These are phyloP conservation scores for Trichoderma koningii DNA, from an alignment of 2,329 filamentous ascomycete genomes.

Conservation along the genomic window DNA sequence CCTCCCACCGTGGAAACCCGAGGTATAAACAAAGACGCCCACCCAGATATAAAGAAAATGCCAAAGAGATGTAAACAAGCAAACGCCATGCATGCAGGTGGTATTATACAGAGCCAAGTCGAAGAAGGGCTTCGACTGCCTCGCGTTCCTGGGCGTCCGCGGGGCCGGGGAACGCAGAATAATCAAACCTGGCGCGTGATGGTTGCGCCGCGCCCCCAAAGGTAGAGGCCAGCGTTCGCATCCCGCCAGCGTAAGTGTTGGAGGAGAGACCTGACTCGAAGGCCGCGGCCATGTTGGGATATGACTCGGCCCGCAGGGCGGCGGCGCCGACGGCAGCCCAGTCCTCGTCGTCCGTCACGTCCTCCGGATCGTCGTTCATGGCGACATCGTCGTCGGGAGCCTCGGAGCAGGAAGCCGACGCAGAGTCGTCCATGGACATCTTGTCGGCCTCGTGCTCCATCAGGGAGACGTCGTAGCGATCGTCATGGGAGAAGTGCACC, in stretches of 20 bases:
- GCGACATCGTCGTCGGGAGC: slow-evolving; percentile 66
- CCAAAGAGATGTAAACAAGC: slow-evolving; percentile 2
- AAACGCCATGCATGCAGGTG: slow-evolving; percentile 59
- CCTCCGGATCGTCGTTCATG: slow-evolving; percentile 75
- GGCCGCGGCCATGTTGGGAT: slow-evolving; percentile 58
- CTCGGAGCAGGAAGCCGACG: slow-evolving; percentile 74
- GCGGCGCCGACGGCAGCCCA: slow-evolving; percentile 89
- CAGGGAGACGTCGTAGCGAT: slow-evolving; percentile 65
- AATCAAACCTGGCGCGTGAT: slow-evolving; percentile 55
- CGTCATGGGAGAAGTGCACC: slow-evolving; percentile 73
- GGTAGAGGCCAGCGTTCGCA: slow-evolving; percentile 53
- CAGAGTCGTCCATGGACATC: slow-evolving; percentile 80
- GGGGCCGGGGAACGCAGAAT: slow-evolving; percentile 53
- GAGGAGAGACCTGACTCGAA: slow-evolving; percentile 49
- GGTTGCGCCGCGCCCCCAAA: slow-evolving; percentile 55
- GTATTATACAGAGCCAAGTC: slow-evolving; percentile 76
- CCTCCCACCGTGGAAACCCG: slow-evolving; percentile 23
- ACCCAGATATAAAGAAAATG: slow-evolving; percentile 21
- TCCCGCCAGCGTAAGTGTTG: slow-evolving; percentile 51
- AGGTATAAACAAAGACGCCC: slow-evolving; percentile 24
- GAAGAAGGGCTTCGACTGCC: slow-evolving; percentile 77
- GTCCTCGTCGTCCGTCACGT: slow-evolving; percentile 93
- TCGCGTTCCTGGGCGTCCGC: slow-evolving; percentile 76
- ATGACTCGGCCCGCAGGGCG: slow-evolving; percentile 71
- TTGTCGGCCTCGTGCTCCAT: slow-evolving; percentile 87